Evolutionary conservation across 306 rosid species (phyloP), one percentile per base, ranked within the genome.

Genomic region (Mucuna pruriens): DNA sequence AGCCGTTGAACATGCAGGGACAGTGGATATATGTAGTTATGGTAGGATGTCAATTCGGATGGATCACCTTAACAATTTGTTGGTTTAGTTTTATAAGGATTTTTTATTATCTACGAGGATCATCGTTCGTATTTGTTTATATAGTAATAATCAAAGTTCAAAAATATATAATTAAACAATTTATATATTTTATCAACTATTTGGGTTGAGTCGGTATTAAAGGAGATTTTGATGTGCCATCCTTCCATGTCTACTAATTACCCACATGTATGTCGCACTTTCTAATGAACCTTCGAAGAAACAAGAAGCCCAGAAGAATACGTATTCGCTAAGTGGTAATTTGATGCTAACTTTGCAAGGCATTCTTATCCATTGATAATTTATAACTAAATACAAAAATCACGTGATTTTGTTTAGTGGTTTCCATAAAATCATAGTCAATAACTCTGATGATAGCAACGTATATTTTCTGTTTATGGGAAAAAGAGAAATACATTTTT

Each of bases 1-100:
- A 78, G 82, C 55, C 57, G 33, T 26, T 52, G 67, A 65, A 65
- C 75, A 49, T 77, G 82, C 54, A 2, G 4, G 55, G 13, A 20
- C 74, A 4, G 17, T 77, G 22, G 29, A 19, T 26, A n/a, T 34
- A 20, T 26, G 23, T 34, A 20, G 12, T 77, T 17, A 12, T 29
- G 69, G 73, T 17, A 67, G 46, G 48, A 36, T 38, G 49, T 65
- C 71, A 36, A 36, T 38, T 38, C 7, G 4, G 2, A 3, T 31
- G 3, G 29, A 36, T 26, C n/a, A 23, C 65, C 36, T 58, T 25
- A 3, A 54, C 5, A 20, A 2, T 19, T 54, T 52, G 3, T 9
- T 22, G 31, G 29, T 52, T 20, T 20, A 20, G 31, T 20, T n/a
- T 49, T n/a, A 46, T 49, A 49, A n/a, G 54, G 15, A 49, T 49